A percentile compares a stretch with the other conserved stretches of the same genome.
Evolutionary conservation across 768 basidiomycete genomes (phyloP).

Genomic region (Leccinum boreale): DNA sequence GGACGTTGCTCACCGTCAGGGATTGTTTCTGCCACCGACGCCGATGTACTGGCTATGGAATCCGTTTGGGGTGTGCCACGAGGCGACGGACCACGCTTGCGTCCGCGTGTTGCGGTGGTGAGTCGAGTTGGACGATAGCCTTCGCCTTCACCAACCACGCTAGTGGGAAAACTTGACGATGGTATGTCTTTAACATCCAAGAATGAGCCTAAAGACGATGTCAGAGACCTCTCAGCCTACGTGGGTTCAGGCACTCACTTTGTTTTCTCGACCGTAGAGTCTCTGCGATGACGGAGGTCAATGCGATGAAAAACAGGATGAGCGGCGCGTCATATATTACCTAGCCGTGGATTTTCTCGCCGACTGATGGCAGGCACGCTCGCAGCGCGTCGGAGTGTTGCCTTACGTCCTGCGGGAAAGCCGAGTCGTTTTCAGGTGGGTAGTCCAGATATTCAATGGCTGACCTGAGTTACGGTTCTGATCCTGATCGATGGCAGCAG

Average conservation of each 20-base stretch:
- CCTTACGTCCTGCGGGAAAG: constrained; percentile 12
- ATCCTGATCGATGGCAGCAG: background rate
- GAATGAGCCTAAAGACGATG: constrained; percentile 5
- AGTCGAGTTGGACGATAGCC: constrained; percentile 1
- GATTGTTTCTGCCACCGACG: background rate
- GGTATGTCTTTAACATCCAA: constrained; percentile 6
- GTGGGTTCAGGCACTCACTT: constrained; percentile 9
- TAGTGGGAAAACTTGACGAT: constrained; percentile 3
- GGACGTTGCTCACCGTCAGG: constrained; percentile 7
- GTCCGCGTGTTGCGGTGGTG: constrained; percentile 13
- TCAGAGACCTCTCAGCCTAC: background rate
- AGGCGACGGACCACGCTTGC: constrained; percentile 14
- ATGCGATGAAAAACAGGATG: background rate
- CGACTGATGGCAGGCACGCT: constrained; percentile 17
- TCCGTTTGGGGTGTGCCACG: background rate
- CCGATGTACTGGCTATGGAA: background rate
- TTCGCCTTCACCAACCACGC: constrained; percentile 13
- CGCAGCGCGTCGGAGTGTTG: constrained; percentile 7
- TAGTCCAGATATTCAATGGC: constrained; percentile 4
- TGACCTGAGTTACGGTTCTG: constrained; percentile 14
- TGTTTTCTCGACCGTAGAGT: constrained; percentile 11
- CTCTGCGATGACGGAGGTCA: constrained; percentile 15
- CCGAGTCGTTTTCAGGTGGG: constrained; percentile 4
- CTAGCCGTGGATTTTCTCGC: constrained; percentile 9
- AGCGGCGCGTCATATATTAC: constrained; percentile 6